Evolutionary conservation across 345 rosid genomes (phyloP).

Genomic region (Zanthoxylum bungeanum): DNA sequence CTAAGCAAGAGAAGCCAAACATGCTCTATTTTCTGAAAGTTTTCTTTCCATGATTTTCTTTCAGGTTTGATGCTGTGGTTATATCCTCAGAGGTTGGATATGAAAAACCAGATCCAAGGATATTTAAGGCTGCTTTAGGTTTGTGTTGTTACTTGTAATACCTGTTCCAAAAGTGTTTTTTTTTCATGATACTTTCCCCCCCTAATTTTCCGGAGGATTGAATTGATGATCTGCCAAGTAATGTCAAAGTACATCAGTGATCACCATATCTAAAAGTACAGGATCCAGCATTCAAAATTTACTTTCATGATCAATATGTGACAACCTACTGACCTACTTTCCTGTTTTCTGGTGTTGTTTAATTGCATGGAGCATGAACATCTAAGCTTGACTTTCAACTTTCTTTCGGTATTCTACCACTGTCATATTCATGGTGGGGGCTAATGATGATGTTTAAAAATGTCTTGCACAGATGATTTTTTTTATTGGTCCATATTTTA

Average conservation of each 20-base stretch:
- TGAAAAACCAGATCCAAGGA: constrained; percentile 77
- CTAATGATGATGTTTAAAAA: background rate
- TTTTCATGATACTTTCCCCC: background rate
- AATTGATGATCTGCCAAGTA: background rate
- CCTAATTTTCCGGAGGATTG: background rate
- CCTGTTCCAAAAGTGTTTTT: background rate
- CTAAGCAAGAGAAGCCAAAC: background rate
- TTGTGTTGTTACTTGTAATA: constrained; percentile 12
- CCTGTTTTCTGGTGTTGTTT: background rate
- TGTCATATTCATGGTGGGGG: background rate
- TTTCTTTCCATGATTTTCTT: background rate
- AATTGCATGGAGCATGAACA: background rate
- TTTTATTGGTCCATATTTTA: background rate
- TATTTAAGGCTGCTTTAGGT: constrained; percentile 80
- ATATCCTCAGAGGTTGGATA: constrained; percentile 82
- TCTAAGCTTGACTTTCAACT: background rate
- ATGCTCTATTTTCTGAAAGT: background rate
- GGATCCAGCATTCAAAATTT: background rate
- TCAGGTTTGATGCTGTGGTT: constrained; percentile 78
- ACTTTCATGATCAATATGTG: background rate
- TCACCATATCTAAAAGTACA: background rate
- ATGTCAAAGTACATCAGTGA: background rate
- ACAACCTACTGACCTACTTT: background rate
- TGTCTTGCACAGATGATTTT: background rate
- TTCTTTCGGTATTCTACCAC: background rate